These are phyloP conservation scores for Hypoxylon fragiforme DNA, from an alignment of 495 filamentous ascomycete species.

Conservation along the genomic window DNA sequence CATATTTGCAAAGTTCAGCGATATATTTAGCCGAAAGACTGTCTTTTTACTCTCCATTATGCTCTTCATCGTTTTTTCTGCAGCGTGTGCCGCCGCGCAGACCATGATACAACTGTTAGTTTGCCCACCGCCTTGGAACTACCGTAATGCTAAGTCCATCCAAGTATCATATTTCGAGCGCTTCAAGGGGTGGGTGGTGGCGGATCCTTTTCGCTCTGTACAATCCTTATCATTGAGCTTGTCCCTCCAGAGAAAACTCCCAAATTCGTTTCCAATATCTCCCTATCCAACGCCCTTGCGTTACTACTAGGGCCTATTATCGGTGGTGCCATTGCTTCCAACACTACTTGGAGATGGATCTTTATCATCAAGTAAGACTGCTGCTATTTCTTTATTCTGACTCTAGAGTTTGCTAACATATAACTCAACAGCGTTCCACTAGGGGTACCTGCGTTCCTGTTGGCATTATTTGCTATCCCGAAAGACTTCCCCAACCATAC, in stretches of 20 bases:
- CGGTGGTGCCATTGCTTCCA: slow-evolving; percentile 41
- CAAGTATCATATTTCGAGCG: slow-evolving; percentile 41
- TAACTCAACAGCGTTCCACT: slow-evolving; percentile 4
- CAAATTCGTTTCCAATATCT: slow-evolving; percentile 15
- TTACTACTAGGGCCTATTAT: slow-evolving; percentile 47
- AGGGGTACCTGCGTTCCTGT: neutral
- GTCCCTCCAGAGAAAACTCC: slow-evolving; percentile 32
- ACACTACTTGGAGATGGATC: slow-evolving; percentile 48
- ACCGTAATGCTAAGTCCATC: neutral
- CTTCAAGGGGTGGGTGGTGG: slow-evolving; percentile 51
- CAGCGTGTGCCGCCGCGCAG: slow-evolving; percentile 27
- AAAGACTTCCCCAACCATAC: slow-evolving; percentile 10
- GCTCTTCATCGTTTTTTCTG: slow-evolving; percentile 24
- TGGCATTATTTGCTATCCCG: slow-evolving; percentile 9
- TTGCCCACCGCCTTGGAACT: neutral
- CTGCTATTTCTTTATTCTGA: neutral
- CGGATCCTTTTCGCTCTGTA: slow-evolving; percentile 41
- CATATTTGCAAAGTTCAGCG: slow-evolving; percentile 19
- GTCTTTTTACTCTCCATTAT: slow-evolving; percentile 5
- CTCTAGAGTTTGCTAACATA: slow-evolving; percentile 10
- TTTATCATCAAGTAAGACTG: slow-evolving; percentile 35
- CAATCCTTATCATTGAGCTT: slow-evolving; percentile 43
- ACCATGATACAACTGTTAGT: slow-evolving; percentile 31
- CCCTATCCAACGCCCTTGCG: slow-evolving; percentile 27
- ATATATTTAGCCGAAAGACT: slow-evolving; percentile 23